These are phyloP conservation scores for Solanum hybrid DNA, from an alignment of 305 asterid genomes.

Conservation along the genomic window DNA sequence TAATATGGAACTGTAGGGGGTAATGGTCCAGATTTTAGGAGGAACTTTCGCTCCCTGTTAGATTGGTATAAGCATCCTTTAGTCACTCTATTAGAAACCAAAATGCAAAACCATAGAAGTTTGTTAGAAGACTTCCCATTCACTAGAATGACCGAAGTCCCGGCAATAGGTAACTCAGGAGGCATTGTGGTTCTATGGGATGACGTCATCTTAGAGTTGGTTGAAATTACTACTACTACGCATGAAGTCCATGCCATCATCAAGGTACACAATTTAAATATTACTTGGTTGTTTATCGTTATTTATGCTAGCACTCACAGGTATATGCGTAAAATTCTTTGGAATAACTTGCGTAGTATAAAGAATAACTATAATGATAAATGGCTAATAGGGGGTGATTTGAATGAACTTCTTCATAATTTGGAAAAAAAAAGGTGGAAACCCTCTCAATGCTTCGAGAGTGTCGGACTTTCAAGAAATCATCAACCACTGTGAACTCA, in stretches of 20 bases:
- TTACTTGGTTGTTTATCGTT: too few relatives aligned
- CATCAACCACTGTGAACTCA: too few relatives aligned
- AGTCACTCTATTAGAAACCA: neutral
- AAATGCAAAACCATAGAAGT: neutral
- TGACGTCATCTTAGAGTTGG: neutral
- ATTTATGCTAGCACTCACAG: neutral
- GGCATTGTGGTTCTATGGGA: neutral
- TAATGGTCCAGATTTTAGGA: neutral
- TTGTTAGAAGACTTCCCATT: neutral
- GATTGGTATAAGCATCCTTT: neutral
- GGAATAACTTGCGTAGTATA: neutral
- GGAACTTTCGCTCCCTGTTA: neutral
- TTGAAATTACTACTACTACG: neutral
- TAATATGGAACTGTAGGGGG: neutral
- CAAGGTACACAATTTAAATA: neutral
- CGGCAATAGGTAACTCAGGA: neutral
- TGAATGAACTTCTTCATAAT: too few relatives aligned
- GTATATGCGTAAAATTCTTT: neutral
- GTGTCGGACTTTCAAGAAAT: too few relatives aligned
- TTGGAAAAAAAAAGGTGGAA: too few relatives aligned
- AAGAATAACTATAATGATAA: neutral
- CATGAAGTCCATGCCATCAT: neutral
- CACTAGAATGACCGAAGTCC: neutral
- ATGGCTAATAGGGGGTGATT: neutral
- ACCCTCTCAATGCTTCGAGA: too few relatives aligned